Percentiles rank a stretch among this genome's conserved stretches.
phyloP scores from a whole-genome alignment of 139 green algal species.

The Coelastrella sp. region DNA sequence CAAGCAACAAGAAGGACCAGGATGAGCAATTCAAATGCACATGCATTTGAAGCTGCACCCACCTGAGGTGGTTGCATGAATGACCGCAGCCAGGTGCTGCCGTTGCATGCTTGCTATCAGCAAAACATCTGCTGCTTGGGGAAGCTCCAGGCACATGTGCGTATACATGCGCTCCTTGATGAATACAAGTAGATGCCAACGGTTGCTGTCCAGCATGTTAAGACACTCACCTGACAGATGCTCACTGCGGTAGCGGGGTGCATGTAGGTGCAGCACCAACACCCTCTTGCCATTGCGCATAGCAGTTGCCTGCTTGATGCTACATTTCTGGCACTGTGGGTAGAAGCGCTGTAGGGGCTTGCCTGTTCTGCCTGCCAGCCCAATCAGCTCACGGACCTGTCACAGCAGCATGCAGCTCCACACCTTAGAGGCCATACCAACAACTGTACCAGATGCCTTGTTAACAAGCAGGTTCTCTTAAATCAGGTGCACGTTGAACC shows the following conservation, averaged over 20 bases:
- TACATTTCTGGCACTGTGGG: conserved; percentile 77
- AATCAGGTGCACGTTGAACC: neutral
- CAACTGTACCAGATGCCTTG: too few relatives aligned
- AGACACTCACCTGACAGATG: conserved; percentile 57
- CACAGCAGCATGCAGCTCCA: neutral
- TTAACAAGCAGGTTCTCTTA: too few relatives aligned
- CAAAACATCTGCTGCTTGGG: neutral
- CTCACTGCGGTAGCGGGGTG: conserved; percentile 53
- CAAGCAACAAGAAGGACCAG: neutral
- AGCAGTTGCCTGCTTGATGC: conserved; percentile 66
- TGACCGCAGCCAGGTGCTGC: too few relatives aligned
- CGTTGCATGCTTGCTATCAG: too few relatives aligned
- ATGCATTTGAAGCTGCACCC: neutral
- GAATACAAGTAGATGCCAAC: neutral
- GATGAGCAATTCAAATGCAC: neutral
- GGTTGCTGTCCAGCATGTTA: conserved; percentile 30
- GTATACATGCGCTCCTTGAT: neutral
- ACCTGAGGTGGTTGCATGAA: neutral
- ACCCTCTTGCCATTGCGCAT: conserved; percentile 56
- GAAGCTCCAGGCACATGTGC: neutral
- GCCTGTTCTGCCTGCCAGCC: neutral
- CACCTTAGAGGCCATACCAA: too few relatives aligned
- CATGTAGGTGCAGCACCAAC: conserved; percentile 70
- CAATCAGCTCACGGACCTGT: conserved; percentile 31
- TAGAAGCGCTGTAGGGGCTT: conserved; percentile 60